Conservation (phyloP, 306 rosid species). For the Prunus dulcis region DNA sequence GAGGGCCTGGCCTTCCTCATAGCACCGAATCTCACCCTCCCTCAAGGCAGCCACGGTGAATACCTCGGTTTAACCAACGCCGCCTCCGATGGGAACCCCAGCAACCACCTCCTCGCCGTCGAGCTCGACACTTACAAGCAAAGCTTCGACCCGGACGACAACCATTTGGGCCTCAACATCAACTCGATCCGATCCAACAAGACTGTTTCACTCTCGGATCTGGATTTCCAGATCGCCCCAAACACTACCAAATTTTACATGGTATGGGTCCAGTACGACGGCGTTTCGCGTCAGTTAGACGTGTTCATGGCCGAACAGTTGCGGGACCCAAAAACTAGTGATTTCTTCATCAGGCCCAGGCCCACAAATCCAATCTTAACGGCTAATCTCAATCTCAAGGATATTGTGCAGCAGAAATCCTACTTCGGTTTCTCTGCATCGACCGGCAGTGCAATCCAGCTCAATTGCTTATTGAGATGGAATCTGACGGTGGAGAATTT, state of each 20-base stretch:
- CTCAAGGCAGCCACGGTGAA: conserved; percentile 41
- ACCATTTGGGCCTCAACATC: conserved; percentile 65
- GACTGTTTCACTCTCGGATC: conserved; percentile 24
- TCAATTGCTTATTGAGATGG: conserved; percentile 67
- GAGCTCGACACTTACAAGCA: conserved; percentile 71
- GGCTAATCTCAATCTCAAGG: conserved; percentile 30
- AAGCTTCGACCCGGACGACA: conserved; percentile 48
- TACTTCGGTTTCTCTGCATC: conserved; percentile 75
- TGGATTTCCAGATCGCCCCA: conserved; percentile 46
- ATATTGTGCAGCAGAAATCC: conserved; percentile 28
- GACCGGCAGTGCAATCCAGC: conserved; percentile 41
- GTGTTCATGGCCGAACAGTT: conserved; percentile 46
- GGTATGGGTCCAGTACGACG: conserved; percentile 64
- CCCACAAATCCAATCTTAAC: conserved; percentile 43
- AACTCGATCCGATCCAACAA: conserved; percentile 44
- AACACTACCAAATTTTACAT: conserved; percentile 17
- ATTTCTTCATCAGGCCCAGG: conserved; percentile 10
- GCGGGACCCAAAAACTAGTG: background rate
- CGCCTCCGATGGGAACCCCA: conserved; percentile 45
- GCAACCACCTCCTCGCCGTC: conserved; percentile 54
- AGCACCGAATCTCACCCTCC: conserved; percentile 10
- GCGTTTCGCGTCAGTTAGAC: conserved; percentile 20
- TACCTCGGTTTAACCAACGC: conserved; percentile 72
- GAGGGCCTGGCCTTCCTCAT: conserved; percentile 60
- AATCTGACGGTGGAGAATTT: conserved; percentile 52